Evolutionary conservation across 164 flowering plant species (phyloP).

Genomic region (Dillenia turbinata): DNA sequence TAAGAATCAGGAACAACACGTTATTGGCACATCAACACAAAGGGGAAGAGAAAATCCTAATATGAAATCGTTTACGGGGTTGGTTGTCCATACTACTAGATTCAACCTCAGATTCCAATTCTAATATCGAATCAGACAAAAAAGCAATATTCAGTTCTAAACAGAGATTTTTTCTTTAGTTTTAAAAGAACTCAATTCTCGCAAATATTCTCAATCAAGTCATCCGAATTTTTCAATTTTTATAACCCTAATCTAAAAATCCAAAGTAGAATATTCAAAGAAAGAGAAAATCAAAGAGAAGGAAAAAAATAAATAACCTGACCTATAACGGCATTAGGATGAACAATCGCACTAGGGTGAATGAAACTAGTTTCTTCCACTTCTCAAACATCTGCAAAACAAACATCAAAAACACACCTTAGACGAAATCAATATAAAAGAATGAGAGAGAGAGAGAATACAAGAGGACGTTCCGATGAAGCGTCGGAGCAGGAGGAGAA

Average conservation of each 20-base stretch:
- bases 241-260: not conserved
- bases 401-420: not conserved
- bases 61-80: no score
- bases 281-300: not conserved
- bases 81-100: not conserved
- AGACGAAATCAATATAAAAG: not conserved
- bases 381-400: slow-evolving; percentile 15
- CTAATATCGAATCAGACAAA: not conserved
- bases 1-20: not conserved
- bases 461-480: slow-evolving; percentile 7
- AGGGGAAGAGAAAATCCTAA: no score
- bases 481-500: slow-evolving; percentile 8
- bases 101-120: not conserved
- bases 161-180: not conserved
- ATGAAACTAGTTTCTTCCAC: slow-evolving; percentile 18
- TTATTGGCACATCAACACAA: no score
- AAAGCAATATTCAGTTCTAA: not conserved
- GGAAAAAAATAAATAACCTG: slow-evolving; percentile 27
- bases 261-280: not conserved
- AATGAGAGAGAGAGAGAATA: not conserved
- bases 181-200: not conserved
- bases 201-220: no score
- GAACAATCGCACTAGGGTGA: slow-evolving; percentile 48
- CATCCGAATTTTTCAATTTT: not conserved
- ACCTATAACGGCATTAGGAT: slow-evolving; percentile 53